A percentile compares a stretch with the other conserved stretches of the same genome.
Conservation (phyloP, 768 basidiomycete species). For the Roridomyces roridus region DNA sequence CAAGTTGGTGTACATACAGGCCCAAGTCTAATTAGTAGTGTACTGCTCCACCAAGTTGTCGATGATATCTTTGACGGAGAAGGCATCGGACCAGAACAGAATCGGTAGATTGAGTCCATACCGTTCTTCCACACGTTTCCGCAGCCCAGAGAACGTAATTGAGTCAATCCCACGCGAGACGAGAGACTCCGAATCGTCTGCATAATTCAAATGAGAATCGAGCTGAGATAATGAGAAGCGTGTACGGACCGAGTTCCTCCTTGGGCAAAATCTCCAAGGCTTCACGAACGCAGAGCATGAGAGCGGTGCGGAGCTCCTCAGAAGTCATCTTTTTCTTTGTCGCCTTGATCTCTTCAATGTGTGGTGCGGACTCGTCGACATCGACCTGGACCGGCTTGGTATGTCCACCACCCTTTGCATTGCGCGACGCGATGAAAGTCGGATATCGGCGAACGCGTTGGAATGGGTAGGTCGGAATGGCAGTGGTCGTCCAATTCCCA, state of each 20-base stretch:
- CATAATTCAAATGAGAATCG: not conserved
- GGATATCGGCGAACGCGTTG: slow-evolving; percentile 20
- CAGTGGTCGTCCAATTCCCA: not conserved
- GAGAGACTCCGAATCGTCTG: slow-evolving; percentile 18
- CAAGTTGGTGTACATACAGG: too few species aligned
- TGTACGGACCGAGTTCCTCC: slow-evolving; percentile 7
- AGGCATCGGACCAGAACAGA: slow-evolving; percentile 20
- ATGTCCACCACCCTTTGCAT: not conserved
- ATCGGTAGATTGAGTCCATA: slow-evolving; percentile 13
- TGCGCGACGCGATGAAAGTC: slow-evolving; percentile 10
- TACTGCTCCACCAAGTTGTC: slow-evolving; percentile 9
- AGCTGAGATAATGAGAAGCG: not conserved
- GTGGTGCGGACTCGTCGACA: not conserved
- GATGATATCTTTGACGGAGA: slow-evolving; percentile 12
- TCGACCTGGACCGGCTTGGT: not conserved
- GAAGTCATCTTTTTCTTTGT: not conserved
- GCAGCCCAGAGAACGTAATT: slow-evolving; percentile 10
- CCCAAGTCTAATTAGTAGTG: too few species aligned
- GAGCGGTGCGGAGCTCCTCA: not conserved
- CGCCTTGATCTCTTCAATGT: not conserved
- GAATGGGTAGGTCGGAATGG: slow-evolving; percentile 18
- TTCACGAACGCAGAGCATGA: slow-evolving; percentile 8
- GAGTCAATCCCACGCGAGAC: slow-evolving; percentile 9
- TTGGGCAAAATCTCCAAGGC: slow-evolving; percentile 3
- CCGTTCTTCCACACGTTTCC: slow-evolving; percentile 1